A percentile compares a stretch with the other conserved stretches of the same genome.
Evolutionary conservation across 2,329 filamentous ascomycete species (phyloP).

Genomic region (Fusarium verrucosum): DNA sequence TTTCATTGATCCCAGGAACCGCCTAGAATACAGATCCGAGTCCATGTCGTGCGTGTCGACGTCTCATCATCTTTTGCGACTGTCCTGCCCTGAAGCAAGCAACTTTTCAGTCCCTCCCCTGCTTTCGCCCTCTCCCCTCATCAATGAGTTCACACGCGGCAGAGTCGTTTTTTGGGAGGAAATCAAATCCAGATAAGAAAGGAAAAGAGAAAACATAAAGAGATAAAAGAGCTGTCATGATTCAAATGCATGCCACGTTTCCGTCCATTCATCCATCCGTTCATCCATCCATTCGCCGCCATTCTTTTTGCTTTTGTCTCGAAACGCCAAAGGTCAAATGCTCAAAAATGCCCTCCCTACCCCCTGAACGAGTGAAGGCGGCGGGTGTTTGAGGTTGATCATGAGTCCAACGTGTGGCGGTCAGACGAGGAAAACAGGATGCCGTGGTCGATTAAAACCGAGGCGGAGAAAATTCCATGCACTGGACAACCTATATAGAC

Average conservation of each 20-base stretch:
- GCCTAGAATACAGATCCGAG: conserved; percentile 42
- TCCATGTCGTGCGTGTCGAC: conserved; percentile 4
- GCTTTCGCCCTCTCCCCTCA: conserved; percentile 11
- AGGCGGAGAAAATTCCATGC: conserved; percentile 31
- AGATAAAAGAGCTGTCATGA: conserved; percentile 44
- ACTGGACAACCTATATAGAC: conserved; percentile 7
- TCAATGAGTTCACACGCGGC: conserved; percentile 14
- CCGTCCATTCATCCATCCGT: conserved; percentile 44
- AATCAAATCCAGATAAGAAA: conserved; percentile 29
- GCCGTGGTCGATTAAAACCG: conserved; percentile 27
- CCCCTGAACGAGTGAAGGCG: conserved; percentile 24
- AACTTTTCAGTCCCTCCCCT: conserved; percentile 25
- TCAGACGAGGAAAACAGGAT: conserved; percentile 39
- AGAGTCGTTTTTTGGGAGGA: conserved; percentile 36
- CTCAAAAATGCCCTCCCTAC: conserved; percentile 39
- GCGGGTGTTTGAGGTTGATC: conserved; percentile 23
- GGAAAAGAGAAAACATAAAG: conserved; percentile 32
- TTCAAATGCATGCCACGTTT: conserved; percentile 48
- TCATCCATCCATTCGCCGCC: conserved; percentile 46
- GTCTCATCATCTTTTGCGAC: conserved; percentile 31
- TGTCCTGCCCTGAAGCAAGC: conserved; percentile 22
- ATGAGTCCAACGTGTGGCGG: conserved; percentile 42
- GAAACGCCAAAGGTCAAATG: conserved; percentile 46
- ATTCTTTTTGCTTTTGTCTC: conserved; percentile 47
- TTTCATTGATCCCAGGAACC: conserved; percentile 45